Conservation (phyloP, 2,329 filamentous ascomycete species). For the Arachnomyces sp. region DNA sequence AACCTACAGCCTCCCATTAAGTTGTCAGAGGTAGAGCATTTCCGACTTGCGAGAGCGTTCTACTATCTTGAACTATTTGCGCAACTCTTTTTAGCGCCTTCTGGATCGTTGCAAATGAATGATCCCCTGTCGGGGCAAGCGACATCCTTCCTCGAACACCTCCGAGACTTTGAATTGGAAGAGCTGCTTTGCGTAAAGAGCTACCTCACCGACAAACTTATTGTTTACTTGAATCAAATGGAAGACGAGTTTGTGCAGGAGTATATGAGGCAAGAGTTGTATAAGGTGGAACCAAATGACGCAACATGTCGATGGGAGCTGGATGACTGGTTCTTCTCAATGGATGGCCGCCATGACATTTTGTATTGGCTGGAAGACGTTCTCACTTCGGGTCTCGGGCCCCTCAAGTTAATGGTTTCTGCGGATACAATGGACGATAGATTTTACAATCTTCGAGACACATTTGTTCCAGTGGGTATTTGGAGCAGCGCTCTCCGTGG, state of each 20-base stretch:
- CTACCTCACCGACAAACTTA: conserved; percentile 1
- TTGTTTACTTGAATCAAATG: neutral
- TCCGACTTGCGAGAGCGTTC: neutral
- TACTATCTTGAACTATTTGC: neutral
- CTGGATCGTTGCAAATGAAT: neutral
- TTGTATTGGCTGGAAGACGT: too few species aligned
- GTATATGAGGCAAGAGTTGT: neutral
- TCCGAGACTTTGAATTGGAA: conserved; percentile 1
- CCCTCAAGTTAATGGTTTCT: too few species aligned
- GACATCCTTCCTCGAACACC: neutral
- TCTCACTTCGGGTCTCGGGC: too few species aligned
- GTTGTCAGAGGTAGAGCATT: neutral
- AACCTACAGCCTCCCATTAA: too few species aligned
- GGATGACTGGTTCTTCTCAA: neutral
- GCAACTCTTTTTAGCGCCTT: neutral
- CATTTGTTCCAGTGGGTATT: too few species aligned
- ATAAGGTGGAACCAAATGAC: neutral
- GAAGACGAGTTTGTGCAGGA: conserved; percentile 1
- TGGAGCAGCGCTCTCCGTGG: too few species aligned
- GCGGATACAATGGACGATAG: too few species aligned
- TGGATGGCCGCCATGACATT: neutral
- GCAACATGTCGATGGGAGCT: neutral
- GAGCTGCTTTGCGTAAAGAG: neutral
- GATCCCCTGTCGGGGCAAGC: neutral
- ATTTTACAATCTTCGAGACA: too few species aligned